Conservation (phyloP, 257 asterid species). For the Ophiorrhiza pumila region DNA sequence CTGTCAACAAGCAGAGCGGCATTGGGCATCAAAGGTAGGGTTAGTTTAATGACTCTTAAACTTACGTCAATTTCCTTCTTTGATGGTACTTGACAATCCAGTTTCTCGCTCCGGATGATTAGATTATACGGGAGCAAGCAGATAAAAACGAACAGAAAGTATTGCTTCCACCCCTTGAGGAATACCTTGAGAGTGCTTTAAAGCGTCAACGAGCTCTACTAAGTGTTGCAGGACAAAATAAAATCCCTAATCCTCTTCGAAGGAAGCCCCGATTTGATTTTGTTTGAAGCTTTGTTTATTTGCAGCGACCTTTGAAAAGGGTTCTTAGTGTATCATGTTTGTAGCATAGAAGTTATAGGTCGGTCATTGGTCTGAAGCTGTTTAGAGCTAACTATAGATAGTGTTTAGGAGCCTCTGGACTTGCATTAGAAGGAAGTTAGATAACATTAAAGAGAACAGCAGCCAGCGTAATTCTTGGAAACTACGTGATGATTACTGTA, state of each 20-base stretch:
- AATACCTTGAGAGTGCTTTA: constrained; percentile 55
- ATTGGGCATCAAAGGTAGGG: constrained; percentile 94
- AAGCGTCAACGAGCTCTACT: constrained; percentile 43
- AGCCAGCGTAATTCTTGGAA: too few species aligned
- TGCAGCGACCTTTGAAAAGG: neutral
- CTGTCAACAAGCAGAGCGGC: constrained; percentile 97
- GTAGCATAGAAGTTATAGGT: neutral
- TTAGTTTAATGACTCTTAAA: neutral
- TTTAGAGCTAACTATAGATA: neutral
- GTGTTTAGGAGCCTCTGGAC: neutral
- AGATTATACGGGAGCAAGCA: constrained; percentile 77
- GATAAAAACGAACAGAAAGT: constrained; percentile 33
- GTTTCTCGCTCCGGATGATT: constrained; percentile 8
- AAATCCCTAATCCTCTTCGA: constrained; percentile 34
- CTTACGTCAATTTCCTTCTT: neutral
- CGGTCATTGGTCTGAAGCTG: neutral
- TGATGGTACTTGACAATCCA: constrained; percentile 16
- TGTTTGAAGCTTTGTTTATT: constrained; percentile 23
- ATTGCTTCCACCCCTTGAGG: constrained; percentile 66
- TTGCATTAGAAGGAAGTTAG: neutral
- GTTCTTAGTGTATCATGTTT: neutral
- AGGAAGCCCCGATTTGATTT: constrained; percentile 69
- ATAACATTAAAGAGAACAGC: neutral
- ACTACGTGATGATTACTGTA: too few species aligned
- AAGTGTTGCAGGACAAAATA: constrained; percentile 32